phyloP scores from a whole-genome alignment of 2,329 filamentous ascomycete genomes.

The Lachnellula subtilissima region DNA sequence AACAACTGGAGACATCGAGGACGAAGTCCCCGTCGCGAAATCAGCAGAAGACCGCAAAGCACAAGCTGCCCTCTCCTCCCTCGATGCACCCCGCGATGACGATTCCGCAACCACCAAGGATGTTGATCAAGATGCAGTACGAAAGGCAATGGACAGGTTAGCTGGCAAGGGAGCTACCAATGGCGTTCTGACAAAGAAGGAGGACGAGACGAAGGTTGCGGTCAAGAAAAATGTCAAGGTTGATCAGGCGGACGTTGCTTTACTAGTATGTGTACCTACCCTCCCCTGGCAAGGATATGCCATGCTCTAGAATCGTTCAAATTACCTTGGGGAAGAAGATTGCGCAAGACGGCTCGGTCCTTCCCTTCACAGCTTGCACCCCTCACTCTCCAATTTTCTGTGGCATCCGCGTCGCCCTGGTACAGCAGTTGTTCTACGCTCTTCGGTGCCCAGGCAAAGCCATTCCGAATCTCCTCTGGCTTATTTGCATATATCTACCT shows the following conservation, averaged over 20 bases:
- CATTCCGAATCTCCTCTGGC: not conserved
- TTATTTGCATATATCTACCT: too few species aligned
- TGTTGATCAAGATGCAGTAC: slow-evolving; percentile 64
- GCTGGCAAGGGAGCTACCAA: slow-evolving; percentile 33
- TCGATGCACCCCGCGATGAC: slow-evolving; percentile 50
- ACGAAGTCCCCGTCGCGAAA: slow-evolving; percentile 49
- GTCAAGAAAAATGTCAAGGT: slow-evolving; percentile 62
- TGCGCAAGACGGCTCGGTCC: too few species aligned
- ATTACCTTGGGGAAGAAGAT: not conserved
- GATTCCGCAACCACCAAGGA: slow-evolving; percentile 42
- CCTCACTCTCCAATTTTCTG: too few species aligned
- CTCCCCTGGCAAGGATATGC: too few species aligned
- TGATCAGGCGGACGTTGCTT: slow-evolving; percentile 62
- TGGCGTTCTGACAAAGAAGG: slow-evolving; percentile 35
- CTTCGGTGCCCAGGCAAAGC: not conserved
- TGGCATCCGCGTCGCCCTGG: too few species aligned
- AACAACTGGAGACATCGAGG: slow-evolving; percentile 53
- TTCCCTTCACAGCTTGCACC: too few species aligned
- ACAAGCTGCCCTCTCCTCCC: slow-evolving; percentile 65
- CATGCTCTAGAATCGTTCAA: too few species aligned
- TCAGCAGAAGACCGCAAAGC: slow-evolving; percentile 74
- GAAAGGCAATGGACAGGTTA: slow-evolving; percentile 66
- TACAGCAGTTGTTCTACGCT: too few species aligned
- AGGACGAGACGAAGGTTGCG: slow-evolving; percentile 45
- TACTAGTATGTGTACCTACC: slow-evolving; percentile 52